Evolutionary conservation across 176 grass and related monocot species (phyloP).

Genomic region (Leersia perrieri): DNA sequence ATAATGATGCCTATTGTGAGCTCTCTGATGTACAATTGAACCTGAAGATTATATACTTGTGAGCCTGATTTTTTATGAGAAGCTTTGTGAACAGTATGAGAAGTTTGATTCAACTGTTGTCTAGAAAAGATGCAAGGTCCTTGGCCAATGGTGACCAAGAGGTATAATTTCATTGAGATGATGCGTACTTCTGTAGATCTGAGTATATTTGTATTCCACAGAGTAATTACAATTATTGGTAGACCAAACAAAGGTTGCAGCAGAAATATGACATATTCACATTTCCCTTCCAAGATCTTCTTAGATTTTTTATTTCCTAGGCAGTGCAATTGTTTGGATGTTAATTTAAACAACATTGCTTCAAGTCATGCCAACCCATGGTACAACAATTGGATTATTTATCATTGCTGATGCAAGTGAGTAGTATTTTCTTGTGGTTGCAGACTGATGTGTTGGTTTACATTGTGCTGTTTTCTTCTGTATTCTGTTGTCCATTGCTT

Average conservation of each 20-base stretch:
- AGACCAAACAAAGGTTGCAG: neutral
- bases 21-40: conserved; percentile 12
- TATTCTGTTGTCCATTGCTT: neutral
- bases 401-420: neutral
- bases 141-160: neutral
- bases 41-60: conserved; percentile 10
- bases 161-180: conserved; percentile 8
- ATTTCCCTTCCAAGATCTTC: neutral
- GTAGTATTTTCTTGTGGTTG: neutral
- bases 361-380: neutral
- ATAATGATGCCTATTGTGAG: neutral
- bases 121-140: neutral
- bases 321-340: no score
- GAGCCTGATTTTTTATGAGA: neutral
- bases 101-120: neutral
- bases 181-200: neutral
- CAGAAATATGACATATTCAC: neutral
- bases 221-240: neutral
- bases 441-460: neutral
- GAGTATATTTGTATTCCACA: neutral
- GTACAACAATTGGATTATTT: neutral
- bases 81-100: neutral
- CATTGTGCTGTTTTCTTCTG: neutral
- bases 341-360: neutral
- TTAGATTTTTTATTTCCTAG: neutral